These are phyloP conservation scores for Hirsutella thompsonii DNA, from an alignment of 2,329 filamentous ascomycete genomes.

Conservation along the genomic window DNA sequence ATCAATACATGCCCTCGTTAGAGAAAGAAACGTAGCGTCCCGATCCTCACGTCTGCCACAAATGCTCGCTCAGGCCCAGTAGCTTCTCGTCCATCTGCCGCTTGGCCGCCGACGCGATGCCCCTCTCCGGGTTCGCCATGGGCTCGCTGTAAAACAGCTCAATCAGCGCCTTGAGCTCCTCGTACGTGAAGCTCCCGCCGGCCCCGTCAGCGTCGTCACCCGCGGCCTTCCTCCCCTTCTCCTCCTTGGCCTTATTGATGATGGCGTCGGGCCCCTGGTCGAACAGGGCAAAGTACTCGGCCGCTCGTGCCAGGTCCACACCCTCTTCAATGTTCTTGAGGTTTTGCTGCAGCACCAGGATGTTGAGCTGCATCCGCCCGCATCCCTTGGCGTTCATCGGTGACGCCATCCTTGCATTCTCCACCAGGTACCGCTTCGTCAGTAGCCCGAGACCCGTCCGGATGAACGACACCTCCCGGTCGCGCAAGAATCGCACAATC, in stretches of 20 bases:
- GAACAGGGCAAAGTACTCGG: constrained; percentile 59
- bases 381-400: constrained; percentile 78
- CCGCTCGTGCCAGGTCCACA: constrained; percentile 49
- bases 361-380: constrained; percentile 83
- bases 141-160: constrained; percentile 58
- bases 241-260: constrained; percentile 45
- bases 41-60: constrained; percentile 43
- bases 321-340: constrained; percentile 79
- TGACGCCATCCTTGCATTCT: constrained; percentile 55
- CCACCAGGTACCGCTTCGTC: constrained; percentile 67
- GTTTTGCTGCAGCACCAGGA: constrained; percentile 90
- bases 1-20: background rate
- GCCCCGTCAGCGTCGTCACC: constrained; percentile 15
- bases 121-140: constrained; percentile 52
- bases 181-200: constrained; percentile 43
- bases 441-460: constrained; percentile 64
- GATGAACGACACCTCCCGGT: constrained; percentile 61
- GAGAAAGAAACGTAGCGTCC: background rate
- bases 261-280: constrained; percentile 52
- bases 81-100: constrained; percentile 59
- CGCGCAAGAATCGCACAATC: constrained; percentile 57
- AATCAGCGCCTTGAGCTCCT: constrained; percentile 52
- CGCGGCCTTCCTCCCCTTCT: constrained; percentile 20
- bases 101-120: constrained; percentile 53
- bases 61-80: constrained; percentile 56